Evolutionary conservation across 306 rosid species (phyloP).

Genomic region (Gillenia trifoliata): DNA sequence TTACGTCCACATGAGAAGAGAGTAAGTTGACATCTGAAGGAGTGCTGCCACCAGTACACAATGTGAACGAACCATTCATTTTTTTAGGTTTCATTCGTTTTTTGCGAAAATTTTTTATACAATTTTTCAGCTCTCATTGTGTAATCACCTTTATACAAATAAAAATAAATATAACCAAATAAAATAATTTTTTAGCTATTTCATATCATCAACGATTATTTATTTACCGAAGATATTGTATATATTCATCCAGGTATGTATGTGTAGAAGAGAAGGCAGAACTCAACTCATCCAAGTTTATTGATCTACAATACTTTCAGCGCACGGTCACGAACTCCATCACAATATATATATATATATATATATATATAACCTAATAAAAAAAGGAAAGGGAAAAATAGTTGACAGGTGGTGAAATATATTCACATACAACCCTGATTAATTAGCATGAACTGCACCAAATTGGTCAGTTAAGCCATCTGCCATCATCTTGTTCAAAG

Average conservation of each 20-base stretch:
- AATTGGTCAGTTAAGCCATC: background rate
- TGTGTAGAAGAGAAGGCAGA: background rate
- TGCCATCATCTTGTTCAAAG: slow-evolving; percentile 19
- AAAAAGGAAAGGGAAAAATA: background rate
- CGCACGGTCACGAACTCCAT: background rate
- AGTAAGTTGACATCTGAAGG: background rate
- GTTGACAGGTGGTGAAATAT: background rate
- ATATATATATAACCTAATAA: background rate
- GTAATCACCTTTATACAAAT: background rate
- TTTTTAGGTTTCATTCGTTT: too few species aligned
- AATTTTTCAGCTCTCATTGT: background rate
- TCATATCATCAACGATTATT: background rate
- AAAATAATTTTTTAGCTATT: too few species aligned
- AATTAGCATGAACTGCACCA: slow-evolving; percentile 5
- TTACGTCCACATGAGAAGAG: background rate
- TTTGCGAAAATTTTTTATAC: background rate
- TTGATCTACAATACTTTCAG: slow-evolving; percentile 8
- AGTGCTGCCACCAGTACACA: background rate
- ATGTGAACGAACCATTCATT: background rate
- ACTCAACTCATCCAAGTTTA: background rate
- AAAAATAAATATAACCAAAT: too few species aligned
- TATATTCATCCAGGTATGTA: background rate
- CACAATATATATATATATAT: too few species aligned
- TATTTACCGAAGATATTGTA: background rate
- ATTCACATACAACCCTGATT: background rate